Conservation (phyloP, 108 stramenopile species). For the Cyclotella baltica region DNA sequence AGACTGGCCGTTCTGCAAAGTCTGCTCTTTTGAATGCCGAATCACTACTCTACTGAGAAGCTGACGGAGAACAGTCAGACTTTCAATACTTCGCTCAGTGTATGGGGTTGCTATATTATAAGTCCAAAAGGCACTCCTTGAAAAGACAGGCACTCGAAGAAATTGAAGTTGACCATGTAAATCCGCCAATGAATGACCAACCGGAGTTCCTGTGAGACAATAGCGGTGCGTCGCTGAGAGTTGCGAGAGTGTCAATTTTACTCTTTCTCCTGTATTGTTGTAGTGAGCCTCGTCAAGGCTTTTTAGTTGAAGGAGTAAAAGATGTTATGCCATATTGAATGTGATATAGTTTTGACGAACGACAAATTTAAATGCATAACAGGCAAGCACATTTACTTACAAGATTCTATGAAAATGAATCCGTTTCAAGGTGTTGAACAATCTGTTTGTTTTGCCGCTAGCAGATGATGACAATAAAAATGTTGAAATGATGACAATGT, state of each 20-base stretch:
- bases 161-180: constrained; percentile 33
- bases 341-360: too few species aligned
- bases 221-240: constrained; percentile 40
- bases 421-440: background rate
- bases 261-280: constrained; percentile 12
- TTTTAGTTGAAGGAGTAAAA: background rate
- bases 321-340: too few species aligned
- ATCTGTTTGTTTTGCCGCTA: background rate
- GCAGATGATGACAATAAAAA: background rate
- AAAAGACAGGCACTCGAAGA: constrained; percentile 35
- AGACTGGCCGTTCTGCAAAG: constrained; percentile 3
- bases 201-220: constrained; percentile 37
- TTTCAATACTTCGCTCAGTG: background rate
- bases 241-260: constrained; percentile 17
- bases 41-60: constrained; percentile 32
- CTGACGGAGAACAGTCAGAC: constrained; percentile 10
- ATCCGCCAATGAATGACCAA: constrained; percentile 32
- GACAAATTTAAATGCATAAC: too few species aligned
- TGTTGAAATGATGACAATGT: background rate
- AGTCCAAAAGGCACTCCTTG: constrained; percentile 19
- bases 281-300: background rate
- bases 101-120: constrained; percentile 1
- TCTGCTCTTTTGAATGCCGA: constrained; percentile 42
- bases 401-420: background rate
- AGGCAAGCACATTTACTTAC: background rate